phyloP scores from a whole-genome alignment of 305 asterid species.

The Solanum hybrid region DNA sequence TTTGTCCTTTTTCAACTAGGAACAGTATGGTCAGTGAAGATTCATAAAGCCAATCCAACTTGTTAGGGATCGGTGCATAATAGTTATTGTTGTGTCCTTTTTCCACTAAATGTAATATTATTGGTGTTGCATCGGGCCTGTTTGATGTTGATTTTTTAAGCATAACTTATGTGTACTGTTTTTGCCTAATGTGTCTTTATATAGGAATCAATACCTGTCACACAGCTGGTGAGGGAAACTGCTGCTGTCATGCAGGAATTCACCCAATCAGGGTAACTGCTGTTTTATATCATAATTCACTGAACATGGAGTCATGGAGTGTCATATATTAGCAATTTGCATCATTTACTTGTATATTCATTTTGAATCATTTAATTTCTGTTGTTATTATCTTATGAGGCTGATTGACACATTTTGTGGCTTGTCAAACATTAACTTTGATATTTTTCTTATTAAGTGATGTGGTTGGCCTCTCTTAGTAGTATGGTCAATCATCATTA shows the following conservation, averaged over 20 bases:
- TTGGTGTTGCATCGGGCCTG: neutral
- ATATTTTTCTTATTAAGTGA: neutral
- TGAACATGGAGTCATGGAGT: neutral
- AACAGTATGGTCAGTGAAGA: neutral
- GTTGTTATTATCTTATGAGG: neutral
- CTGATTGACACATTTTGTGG: neutral
- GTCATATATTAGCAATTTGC: neutral
- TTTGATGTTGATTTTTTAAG: neutral
- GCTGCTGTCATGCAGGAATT: constrained; percentile 98
- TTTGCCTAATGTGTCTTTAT: neutral
- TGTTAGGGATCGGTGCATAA: neutral
- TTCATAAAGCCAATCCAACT: neutral
- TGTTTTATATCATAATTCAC: neutral
- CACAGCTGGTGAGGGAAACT: constrained; percentile 96
- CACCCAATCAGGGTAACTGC: constrained; percentile 88
- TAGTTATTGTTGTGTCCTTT: neutral
- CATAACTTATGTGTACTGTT: neutral
- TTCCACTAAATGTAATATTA: neutral
- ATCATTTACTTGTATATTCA: neutral
- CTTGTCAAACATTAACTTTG: neutral
- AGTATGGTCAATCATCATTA: neutral
- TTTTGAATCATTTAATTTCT: neutral
- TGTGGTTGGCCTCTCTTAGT: neutral
- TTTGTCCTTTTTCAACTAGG: neutral
- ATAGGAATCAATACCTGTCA: constrained; percentile 90